Conservation (phyloP, 2,329 filamentous ascomycete genomes). For the Sporothrix mexicana region DNA sequence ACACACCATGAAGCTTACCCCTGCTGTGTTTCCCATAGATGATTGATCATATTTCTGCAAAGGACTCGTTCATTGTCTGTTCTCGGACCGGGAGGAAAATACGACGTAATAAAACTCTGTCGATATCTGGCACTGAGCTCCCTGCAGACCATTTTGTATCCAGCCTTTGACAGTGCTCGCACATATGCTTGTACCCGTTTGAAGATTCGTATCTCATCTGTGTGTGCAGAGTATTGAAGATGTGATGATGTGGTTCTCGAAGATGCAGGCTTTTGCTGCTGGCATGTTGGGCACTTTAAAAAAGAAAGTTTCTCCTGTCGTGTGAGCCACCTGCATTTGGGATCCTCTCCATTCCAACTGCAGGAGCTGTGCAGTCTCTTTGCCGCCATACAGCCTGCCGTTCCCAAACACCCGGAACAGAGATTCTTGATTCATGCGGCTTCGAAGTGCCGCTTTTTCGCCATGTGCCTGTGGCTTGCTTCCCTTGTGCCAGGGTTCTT, state of each 20-base stretch:
- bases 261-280: not conserved
- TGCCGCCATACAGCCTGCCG: not conserved
- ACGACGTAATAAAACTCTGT: constrained; percentile 11
- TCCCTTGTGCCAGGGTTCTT: not conserved
- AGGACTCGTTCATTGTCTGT: constrained; percentile 15
- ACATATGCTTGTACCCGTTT: not conserved
- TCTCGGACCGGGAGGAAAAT: constrained; percentile 20
- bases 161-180: not conserved
- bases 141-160: no score
- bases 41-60: constrained; percentile 16
- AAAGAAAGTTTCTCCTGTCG: not conserved
- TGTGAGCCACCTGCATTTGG: not conserved
- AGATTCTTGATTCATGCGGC: not conserved
- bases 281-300: not conserved
- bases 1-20: not conserved
- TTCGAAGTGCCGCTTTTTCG: not conserved
- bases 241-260: no score
- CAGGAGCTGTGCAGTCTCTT: not conserved
- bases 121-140: not conserved
- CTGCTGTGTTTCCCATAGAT: not conserved
- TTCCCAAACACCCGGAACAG: constrained; percentile 19
- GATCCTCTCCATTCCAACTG: constrained; percentile 12
- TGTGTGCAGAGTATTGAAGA: no score
- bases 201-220: no score
- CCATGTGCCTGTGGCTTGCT: constrained; percentile 7